phyloP scores from a whole-genome alignment of 495 filamentous ascomycete genomes.

The Penicillium argentinense region DNA sequence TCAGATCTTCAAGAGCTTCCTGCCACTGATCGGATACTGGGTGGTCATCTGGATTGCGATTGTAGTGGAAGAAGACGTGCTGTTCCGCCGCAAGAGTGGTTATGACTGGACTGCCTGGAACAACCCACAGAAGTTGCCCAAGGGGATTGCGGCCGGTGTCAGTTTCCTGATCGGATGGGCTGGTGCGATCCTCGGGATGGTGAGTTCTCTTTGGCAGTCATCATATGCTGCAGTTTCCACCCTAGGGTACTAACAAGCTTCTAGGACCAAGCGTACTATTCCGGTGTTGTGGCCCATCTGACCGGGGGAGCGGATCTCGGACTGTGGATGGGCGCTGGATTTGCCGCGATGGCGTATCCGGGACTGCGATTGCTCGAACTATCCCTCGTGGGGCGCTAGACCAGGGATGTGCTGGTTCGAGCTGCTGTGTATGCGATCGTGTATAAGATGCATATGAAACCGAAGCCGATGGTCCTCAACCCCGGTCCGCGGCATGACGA shows the following conservation, averaged over 20 bases:
- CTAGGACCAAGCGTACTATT: conserved; percentile 49
- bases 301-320: conserved; percentile 41
- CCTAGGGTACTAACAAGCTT: neutral
- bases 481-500: conserved; percentile 12
- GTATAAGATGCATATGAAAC: conserved; percentile 16
- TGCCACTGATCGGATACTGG: conserved; percentile 55
- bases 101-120: conserved; percentile 54
- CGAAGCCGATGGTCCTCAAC: too few species aligned
- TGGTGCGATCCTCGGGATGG: conserved; percentile 52
- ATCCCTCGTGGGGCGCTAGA: conserved; percentile 36
- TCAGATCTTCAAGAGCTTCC: conserved; percentile 47
- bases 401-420: neutral
- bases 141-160: conserved; percentile 45
- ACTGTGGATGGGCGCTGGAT: conserved; percentile 43
- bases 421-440: too few species aligned
- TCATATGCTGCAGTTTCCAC: too few species aligned
- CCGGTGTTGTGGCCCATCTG: conserved; percentile 44
- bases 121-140: conserved; percentile 35
- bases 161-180: conserved; percentile 51
- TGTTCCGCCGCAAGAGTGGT: conserved; percentile 35
- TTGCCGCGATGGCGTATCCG: conserved; percentile 44
- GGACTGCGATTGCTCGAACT: conserved; percentile 44
- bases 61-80: conserved; percentile 42
- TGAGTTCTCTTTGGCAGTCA: conserved; percentile 22
- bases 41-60: conserved; percentile 47